These are phyloP conservation scores for Benincasa hispida DNA, from an alignment of 306 rosid genomes.

Conservation along the genomic window DNA sequence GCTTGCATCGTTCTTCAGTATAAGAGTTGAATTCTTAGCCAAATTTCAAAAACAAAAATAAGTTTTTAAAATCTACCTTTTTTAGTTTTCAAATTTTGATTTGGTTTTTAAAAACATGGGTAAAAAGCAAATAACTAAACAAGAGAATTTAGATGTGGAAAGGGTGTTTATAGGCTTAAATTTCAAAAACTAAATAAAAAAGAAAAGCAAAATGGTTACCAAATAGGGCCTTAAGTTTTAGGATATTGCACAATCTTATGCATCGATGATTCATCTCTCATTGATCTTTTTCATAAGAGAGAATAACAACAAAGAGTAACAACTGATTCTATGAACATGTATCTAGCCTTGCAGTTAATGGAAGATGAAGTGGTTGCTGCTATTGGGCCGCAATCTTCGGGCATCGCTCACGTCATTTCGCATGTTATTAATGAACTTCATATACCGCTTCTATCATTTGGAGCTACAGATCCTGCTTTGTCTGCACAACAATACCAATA, in stretches of 20 bases:
- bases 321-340: conserved; percentile 21
- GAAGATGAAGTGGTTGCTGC: conserved; percentile 64
- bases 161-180: no score
- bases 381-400: conserved; percentile 93
- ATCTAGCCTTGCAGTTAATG: conserved; percentile 69
- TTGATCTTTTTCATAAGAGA: neutral
- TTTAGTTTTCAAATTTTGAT: no score
- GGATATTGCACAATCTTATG: neutral
- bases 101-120: no score
- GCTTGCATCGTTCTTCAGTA: no score
- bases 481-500: conserved; percentile 69
- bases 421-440: conserved; percentile 88
- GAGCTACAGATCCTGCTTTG: conserved; percentile 79
- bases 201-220: no score
- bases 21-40: no score
- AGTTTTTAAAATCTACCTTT: no score
- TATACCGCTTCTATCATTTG: conserved; percentile 78
- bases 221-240: neutral
- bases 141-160: no score
- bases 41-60: no score
- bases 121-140: no score
- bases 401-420: conserved; percentile 76
- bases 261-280: neutral
- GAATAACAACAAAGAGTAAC: neutral
- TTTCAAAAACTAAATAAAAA: no score